phyloP scores from a whole-genome alignment of 2,329 filamentous ascomycete genomes.

The Lasiodiplodia hormozganensis region DNA sequence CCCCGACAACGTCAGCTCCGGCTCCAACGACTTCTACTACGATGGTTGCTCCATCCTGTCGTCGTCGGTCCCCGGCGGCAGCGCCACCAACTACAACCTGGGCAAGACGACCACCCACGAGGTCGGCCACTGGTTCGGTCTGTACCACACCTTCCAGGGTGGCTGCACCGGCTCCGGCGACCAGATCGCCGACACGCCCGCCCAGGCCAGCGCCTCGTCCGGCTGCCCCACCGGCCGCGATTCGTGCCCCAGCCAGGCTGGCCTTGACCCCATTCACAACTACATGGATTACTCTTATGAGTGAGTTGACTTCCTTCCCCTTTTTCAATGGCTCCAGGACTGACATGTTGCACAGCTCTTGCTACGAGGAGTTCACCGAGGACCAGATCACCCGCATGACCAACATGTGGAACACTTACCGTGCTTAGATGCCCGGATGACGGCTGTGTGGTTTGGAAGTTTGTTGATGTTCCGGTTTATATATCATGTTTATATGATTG shows the following conservation, averaged over 20 bases:
- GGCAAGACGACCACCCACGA: constrained; percentile 43
- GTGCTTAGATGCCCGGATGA: constrained; percentile 30
- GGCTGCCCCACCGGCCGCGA: constrained; percentile 40
- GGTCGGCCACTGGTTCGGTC: constrained; percentile 43
- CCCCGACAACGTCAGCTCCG: constrained; percentile 29
- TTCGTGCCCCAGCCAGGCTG: constrained; percentile 37
- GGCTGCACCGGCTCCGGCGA: constrained; percentile 38
- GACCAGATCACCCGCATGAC: constrained; percentile 39
- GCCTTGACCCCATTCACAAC: constrained; percentile 43
- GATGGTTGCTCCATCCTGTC: constrained; percentile 37
- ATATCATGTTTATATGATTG: constrained; percentile 2
- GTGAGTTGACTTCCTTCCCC: background rate
- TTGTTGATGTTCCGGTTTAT: background rate
- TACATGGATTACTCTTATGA: constrained; percentile 44
- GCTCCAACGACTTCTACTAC: constrained; percentile 33
- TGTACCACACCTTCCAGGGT: constrained; percentile 43
- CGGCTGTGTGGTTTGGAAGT: background rate
- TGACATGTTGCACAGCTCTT: constrained; percentile 31
- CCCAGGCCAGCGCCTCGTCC: constrained; percentile 34
- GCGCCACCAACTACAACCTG: constrained; percentile 32
- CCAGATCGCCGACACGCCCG: constrained; percentile 40
- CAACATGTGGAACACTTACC: constrained; percentile 35
- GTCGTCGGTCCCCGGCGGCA: constrained; percentile 37
- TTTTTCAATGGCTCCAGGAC: background rate
- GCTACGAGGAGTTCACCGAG: constrained; percentile 39